Base-by-base conservation (phyloP, 2,329 filamentous ascomycete genomes). In the Aaosphaeria pasadenensis region DNA sequence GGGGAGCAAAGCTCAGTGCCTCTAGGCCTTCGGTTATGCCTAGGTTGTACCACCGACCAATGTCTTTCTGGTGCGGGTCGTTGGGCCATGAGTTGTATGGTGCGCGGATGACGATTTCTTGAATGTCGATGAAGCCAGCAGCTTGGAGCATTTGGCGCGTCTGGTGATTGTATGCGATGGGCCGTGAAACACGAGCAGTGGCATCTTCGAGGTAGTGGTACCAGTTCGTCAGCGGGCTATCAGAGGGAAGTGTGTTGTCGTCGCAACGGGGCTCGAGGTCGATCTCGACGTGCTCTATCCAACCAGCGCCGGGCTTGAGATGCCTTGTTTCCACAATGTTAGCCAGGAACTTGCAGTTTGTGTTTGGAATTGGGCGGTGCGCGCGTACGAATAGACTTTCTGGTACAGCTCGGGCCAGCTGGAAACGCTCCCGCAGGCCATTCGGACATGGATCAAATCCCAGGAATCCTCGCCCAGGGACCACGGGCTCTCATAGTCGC, bases 271-370 rank as follows among this genome's bases (percentile, higher is more conserved):
- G 89, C 42, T 81, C 76, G 70, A 88, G 88, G 69, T 97, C 90
- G 46, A 97, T 87, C 67, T 97, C 92, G 42, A 95, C 82, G 57
- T 95, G 90, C 70, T 97, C 91, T 47, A 96, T 79, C 64, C 79
- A 81, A 46, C 91, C 92, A 38, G 75, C 79, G 1, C 86, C 85
- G 1, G 90, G 89, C 58, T 84, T 84, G 29, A 96, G 77, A 63
- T 95, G 88, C 45, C 87, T 90, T 54, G 17, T 24, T 24, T 24
- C 43, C n/a, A 11, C 32, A 35, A 43, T 7, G 45, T 69, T 61
- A 70, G 63, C 52, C 17, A 24, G 17, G 17, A 24, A 24, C 17
- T 24, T 24, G 17, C 17, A 24, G 17, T 24, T 24, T 24, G 17
- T 24, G 17, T 24, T 45, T 38, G 33, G 17, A 24, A 24, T 24